Percentiles rank a stretch among this genome's conserved stretches.
These are phyloP conservation scores for Aureobasidium leucospermi DNA, from an alignment of 2,329 filamentous ascomycete genomes.

Conservation along the genomic window DNA sequence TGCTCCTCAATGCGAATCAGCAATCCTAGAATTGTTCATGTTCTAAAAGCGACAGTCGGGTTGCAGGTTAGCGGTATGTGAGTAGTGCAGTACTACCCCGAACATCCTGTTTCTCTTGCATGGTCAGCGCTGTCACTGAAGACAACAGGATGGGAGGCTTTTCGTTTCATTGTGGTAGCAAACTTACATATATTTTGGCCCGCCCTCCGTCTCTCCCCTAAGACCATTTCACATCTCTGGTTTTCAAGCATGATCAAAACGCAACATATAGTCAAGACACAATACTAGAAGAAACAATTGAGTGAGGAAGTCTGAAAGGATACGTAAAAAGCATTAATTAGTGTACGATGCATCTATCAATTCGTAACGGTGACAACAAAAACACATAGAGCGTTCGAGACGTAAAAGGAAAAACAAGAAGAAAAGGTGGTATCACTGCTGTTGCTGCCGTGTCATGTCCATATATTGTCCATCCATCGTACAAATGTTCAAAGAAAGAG, in stretches of 20 bases:
- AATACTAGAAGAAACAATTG: background rate
- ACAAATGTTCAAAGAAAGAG: background rate
- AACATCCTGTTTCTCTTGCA: too few species aligned
- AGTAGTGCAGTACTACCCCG: too few species aligned
- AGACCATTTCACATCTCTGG: background rate
- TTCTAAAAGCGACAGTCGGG: too few species aligned
- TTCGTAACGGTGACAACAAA: background rate
- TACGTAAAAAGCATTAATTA: conserved; percentile 9
- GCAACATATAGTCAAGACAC: too few species aligned
- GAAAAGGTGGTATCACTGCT: conserved; percentile 2
- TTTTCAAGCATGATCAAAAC: background rate
- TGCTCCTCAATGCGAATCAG: too few species aligned
- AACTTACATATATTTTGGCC: too few species aligned
- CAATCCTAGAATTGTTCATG: too few species aligned
- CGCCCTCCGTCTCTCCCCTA: too few species aligned
- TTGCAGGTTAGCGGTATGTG: too few species aligned
- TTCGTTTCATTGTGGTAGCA: too few species aligned
- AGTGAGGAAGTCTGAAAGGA: background rate
- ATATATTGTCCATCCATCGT: conserved; percentile 3
- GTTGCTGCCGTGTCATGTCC: conserved; percentile 5
- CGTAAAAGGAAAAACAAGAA: background rate
- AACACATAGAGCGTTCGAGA: background rate
- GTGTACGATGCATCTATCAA: conserved; percentile 4
- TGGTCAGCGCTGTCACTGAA: too few species aligned
- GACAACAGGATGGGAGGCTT: too few species aligned